Evolutionary conservation across 129 eudicot genomes (phyloP).

Genomic region (Cynara cardunculus): DNA sequence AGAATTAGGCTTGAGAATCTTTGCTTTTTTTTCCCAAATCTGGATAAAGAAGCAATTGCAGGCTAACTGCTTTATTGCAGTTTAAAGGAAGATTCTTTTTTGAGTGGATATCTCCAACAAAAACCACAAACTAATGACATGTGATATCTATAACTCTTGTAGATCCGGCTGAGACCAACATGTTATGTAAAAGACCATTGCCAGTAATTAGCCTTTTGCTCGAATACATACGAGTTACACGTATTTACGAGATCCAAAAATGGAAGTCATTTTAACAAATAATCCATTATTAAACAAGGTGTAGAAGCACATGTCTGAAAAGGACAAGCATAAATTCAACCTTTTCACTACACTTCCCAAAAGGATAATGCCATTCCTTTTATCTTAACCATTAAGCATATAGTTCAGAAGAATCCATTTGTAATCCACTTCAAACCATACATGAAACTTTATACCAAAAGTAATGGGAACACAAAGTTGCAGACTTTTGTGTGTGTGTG

Average conservation of each 20-base stretch:
- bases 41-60: conserved; percentile 1
- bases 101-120: conserved; percentile 21
- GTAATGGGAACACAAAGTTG: conserved; percentile 10
- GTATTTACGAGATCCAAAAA: too few species aligned
- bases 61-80: conserved; percentile 21
- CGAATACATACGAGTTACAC: too few species aligned
- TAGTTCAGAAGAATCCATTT: conserved; percentile 21
- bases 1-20: background rate
- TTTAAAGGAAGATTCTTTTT: conserved; percentile 13
- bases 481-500: background rate
- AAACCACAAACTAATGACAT: background rate
- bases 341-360: conserved; percentile 19
- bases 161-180: too few species aligned
- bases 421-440: conserved; percentile 29
- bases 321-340: conserved; percentile 5
- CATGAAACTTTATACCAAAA: conserved; percentile 7
- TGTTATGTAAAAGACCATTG: too few species aligned
- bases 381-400: conserved; percentile 28
- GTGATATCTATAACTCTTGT: too few species aligned
- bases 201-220: too few species aligned
- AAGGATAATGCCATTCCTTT: background rate
- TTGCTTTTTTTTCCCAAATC: conserved; percentile 17
- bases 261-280: too few species aligned
- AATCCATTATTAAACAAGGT: background rate
- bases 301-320: conserved; percentile 9